Conservation (phyloP, 1,284 basidiomycete species). For the Phellopilus nigrolimitatus region DNA sequence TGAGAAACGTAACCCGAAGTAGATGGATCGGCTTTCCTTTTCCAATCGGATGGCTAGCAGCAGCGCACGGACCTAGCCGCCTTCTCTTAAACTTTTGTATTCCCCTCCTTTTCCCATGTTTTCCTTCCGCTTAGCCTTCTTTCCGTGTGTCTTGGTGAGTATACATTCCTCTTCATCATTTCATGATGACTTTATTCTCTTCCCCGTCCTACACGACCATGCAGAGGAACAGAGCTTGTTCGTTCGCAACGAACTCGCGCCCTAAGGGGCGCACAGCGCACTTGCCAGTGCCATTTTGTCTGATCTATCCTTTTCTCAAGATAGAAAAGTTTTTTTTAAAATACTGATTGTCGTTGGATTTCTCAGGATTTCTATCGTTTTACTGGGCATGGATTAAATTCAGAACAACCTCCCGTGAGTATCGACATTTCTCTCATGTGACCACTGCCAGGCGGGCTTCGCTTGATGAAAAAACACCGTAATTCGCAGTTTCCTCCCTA, state of each 20-base stretch:
- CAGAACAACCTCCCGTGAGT: neutral
- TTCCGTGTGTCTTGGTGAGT: slow-evolving; percentile 12
- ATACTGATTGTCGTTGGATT: neutral
- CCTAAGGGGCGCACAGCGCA: slow-evolving; percentile 60
- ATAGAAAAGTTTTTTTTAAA: neutral
- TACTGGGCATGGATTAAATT: neutral
- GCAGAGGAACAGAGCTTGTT: slow-evolving; percentile 67
- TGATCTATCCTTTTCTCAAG: slow-evolving; percentile 37
- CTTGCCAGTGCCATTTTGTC: slow-evolving; percentile 82
- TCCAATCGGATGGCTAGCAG: neutral
- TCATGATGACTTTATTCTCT: slow-evolving; percentile 74
- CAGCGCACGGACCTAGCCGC: slow-evolving; percentile 17
- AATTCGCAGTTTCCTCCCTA: slow-evolving; percentile 80
- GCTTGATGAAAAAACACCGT: slow-evolving; percentile 55
- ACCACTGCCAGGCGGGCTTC: slow-evolving; percentile 26
- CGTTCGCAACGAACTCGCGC: slow-evolving; percentile 67
- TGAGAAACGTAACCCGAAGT: too few species aligned
- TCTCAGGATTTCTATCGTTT: too few species aligned
- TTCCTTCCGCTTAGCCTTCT: slow-evolving; percentile 9
- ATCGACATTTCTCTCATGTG: slow-evolving; percentile 15
- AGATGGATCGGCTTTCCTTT: slow-evolving; percentile 10
- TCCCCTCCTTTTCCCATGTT: neutral
- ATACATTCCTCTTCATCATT: slow-evolving; percentile 22
- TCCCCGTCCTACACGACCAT: slow-evolving; percentile 81
- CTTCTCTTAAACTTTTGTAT: slow-evolving; percentile 13